Conservation (phyloP, 768 basidiomycete genomes). For the Suillus occidentalis region DNA sequence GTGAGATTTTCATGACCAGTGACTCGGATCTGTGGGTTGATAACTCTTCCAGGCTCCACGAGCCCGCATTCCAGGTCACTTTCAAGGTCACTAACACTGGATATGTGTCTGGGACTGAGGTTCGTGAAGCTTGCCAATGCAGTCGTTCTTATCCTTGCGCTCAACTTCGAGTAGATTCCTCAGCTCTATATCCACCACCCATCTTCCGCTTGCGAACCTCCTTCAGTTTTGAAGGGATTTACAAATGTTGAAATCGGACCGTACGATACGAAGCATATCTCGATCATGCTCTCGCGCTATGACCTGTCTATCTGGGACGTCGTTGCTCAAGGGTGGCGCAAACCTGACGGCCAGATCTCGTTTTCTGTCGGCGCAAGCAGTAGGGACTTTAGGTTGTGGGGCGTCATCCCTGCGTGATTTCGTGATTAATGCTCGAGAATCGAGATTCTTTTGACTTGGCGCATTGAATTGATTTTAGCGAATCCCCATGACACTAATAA, state of each 20-base stretch:
- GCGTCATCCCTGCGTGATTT: neutral
- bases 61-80: constrained; percentile 27
- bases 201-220: constrained; percentile 57
- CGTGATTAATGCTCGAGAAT: neutral
- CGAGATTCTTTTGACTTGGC: neutral
- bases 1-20: constrained; percentile 33
- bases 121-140: constrained; percentile 6
- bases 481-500: neutral
- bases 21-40: neutral
- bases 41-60: constrained; percentile 25
- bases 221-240: constrained; percentile 65
- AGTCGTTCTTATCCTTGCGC: constrained; percentile 1
- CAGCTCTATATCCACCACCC: constrained; percentile 72
- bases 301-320: constrained; percentile 72
- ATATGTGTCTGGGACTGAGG: constrained; percentile 30
- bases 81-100: constrained; percentile 41
- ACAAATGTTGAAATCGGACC: constrained; percentile 48
- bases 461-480: neutral
- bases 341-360: constrained; percentile 7
- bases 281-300: constrained; percentile 57
- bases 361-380: neutral
- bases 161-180: constrained; percentile 44
- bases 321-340: constrained; percentile 59
- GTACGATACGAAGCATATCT: constrained; percentile 44
- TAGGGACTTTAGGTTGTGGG: neutral